Base-by-base conservation (phyloP, 1,139 yeast genomes). In the Blastobotrys capitulatus region DNA sequence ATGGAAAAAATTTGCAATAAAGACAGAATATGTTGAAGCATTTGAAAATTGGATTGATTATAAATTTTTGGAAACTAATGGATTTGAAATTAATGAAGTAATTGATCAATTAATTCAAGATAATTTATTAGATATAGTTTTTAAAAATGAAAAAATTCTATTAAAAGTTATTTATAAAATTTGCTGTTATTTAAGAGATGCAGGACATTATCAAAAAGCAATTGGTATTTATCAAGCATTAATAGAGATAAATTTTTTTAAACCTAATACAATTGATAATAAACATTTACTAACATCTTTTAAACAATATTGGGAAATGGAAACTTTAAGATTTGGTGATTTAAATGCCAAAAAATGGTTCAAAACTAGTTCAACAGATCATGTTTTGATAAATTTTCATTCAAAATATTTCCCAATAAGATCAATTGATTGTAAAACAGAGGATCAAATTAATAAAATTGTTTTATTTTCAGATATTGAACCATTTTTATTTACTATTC, bases 261-360 rank as follows among this genome's bases (percentile, higher is more conserved):
- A 47, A 18, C 60, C 60, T 1, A 8, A 2, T 8, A 8, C 8
- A 5, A 42, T 16, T 1, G 2, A 31, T 12, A 34, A 18, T 16
- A 39, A 25, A 49, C 29, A 10, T 10, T 26, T 13, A 8, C 22
- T 15, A 10, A 36, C 25, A 6, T 40, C 54, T 5, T 50, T 59
- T 16, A 38, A 40, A 18, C 41, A 40, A 41, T 59, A 50, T 43
- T 59, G 62, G 62, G 46, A 51, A 15, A 47, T 51, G 45, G 62
- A 58, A 38, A 46, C 53, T 1, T 42, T 54, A 1, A 51, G 60
- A 19, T 49, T 59, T 31, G 60, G 60, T 6, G 62, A 59, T 15
- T 13, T 8, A 8, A 44, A 38, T 18, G 44, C 52, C 15, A 32
- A 19, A n/a, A 41, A 42, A 9, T 49, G 52, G 52, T 27, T 25